Percentiles rank a stretch among this genome's conserved stretches.
phyloP scores from a whole-genome alignment of 2,329 filamentous ascomycete genomes.

The Fusarium longipes region DNA sequence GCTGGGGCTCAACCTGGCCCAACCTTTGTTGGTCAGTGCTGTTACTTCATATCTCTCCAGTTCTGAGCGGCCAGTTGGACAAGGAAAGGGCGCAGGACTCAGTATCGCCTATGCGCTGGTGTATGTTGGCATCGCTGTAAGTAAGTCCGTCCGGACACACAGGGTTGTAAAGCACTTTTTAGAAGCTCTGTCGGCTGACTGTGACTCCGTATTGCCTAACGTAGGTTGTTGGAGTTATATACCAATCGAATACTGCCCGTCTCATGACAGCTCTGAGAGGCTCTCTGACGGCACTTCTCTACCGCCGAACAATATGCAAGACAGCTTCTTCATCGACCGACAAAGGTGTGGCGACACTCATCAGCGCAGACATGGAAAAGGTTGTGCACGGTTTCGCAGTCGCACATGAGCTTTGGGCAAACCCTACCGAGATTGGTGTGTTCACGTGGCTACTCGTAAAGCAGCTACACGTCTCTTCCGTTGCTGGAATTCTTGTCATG shows the following conservation, averaged over 20 bases:
- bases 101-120: constrained; percentile 9
- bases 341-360: constrained; percentile 10
- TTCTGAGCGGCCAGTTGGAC: constrained; percentile 12
- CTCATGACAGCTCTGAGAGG: constrained; percentile 10
- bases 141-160: constrained; percentile 5
- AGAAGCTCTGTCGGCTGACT: constrained; percentile 7
- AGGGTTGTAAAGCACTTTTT: constrained; percentile 2
- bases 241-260: constrained; percentile 8
- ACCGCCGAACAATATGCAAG: constrained; percentile 8
- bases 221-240: constrained; percentile 11
- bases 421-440: constrained; percentile 5
- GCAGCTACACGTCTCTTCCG: constrained; percentile 8
- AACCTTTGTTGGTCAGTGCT: constrained; percentile 9
- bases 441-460: constrained; percentile 13
- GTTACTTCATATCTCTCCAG: constrained; percentile 11
- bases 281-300: constrained; percentile 9
- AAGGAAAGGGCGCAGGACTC: constrained; percentile 8
- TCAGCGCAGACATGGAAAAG: constrained; percentile 12
- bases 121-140: constrained; percentile 8
- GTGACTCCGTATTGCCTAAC: not conserved
- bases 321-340: constrained; percentile 8
- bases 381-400: constrained; percentile 13
- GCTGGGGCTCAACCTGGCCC: constrained; percentile 9
- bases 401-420: constrained; percentile 9
- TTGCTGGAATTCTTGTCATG: constrained; percentile 13